phyloP scores from a whole-genome alignment of 495 filamentous ascomycete species.

The Ascobolus immersus region DNA sequence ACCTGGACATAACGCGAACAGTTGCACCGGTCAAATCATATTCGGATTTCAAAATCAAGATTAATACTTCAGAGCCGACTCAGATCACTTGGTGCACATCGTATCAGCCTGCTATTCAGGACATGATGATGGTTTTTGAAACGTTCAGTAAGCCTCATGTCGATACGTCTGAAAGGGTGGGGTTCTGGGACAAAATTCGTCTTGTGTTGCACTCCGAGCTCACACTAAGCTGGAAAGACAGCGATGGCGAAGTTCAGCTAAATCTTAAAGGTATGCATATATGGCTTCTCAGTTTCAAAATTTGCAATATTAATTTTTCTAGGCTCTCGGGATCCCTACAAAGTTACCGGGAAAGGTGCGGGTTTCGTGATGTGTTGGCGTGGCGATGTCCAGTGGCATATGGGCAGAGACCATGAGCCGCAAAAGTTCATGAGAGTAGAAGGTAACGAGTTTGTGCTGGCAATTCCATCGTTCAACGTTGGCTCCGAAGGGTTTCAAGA shows the following conservation, averaged over 20 bases:
- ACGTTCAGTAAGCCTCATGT: conserved; percentile 86
- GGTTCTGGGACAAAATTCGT: conserved; percentile 98
- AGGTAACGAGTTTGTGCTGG: conserved; percentile 78
- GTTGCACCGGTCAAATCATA: conserved; percentile 91
- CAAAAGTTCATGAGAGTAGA: conserved; percentile 86
- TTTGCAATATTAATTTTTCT: neutral
- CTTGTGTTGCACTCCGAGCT: conserved; percentile 86
- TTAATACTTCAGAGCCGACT: conserved; percentile 76
- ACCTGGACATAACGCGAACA: conserved; percentile 68
- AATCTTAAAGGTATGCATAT: conserved; percentile 47
- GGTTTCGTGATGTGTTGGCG: conserved; percentile 97
- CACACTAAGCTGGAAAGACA: conserved; percentile 68
- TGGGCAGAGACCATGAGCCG: conserved; percentile 59
- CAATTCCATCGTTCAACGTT: conserved; percentile 76
- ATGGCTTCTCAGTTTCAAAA: neutral
- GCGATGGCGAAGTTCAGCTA: conserved; percentile 85
- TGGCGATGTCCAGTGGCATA: conserved; percentile 64
- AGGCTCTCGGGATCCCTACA: conserved; percentile 76
- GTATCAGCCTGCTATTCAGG: conserved; percentile 93
- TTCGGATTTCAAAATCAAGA: conserved; percentile 69
- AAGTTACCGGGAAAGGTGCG: conserved; percentile 72
- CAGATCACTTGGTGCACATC: conserved; percentile 91
- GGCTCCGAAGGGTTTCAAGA: conserved; percentile 44
- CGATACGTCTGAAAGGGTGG: conserved; percentile 75
- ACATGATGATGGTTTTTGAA: conserved; percentile 99